A percentile compares a stretch with the other conserved stretches of the same genome.
These are phyloP conservation scores for Furculomyces boomerangus DNA, from an alignment of 371 early-diverging fungal species.

Conservation along the genomic window DNA sequence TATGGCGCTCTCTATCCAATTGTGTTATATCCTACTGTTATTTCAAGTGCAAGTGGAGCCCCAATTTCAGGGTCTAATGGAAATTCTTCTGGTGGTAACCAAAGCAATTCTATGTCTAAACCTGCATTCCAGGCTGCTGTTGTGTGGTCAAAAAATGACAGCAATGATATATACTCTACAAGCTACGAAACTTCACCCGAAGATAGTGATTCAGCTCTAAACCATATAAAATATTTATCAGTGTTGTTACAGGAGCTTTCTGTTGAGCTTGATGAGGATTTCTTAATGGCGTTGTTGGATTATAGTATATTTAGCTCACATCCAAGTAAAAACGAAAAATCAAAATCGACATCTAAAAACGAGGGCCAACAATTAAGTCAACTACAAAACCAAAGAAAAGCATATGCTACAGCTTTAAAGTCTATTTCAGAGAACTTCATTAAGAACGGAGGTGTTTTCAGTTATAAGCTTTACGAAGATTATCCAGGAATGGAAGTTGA, in stretches of 20 bases:
- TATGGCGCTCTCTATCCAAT: slow-evolving; percentile 70
- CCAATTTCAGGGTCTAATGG: slow-evolving; percentile 11
- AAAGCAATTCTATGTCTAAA: background rate
- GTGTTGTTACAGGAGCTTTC: slow-evolving; percentile 80
- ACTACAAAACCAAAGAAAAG: background rate
- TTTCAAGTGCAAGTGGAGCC: slow-evolving; percentile 18
- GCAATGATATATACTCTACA: background rate
- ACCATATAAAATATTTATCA: slow-evolving; percentile 80
- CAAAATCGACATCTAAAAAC: too few relatives aligned
- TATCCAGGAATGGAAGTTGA: background rate
- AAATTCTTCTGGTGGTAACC: slow-evolving; percentile 31
- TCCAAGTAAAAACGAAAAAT: background rate
- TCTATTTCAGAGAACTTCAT: too few relatives aligned
- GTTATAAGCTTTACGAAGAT: background rate
- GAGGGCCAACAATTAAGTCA: background rate
- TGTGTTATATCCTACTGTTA: slow-evolving; percentile 76
- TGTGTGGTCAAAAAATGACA: slow-evolving; percentile 51
- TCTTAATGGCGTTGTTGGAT: slow-evolving; percentile 66
- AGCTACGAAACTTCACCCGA: slow-evolving; percentile 6
- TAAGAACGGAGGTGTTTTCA: too few relatives aligned
- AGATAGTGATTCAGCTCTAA: slow-evolving; percentile 20
- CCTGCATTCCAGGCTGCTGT: slow-evolving; percentile 24
- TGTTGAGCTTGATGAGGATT: slow-evolving; percentile 78
- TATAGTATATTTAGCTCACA: slow-evolving; percentile 24
- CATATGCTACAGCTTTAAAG: background rate